Conservation (phyloP, 495 filamentous ascomycete genomes). For the Aspergillus cavernicola region DNA sequence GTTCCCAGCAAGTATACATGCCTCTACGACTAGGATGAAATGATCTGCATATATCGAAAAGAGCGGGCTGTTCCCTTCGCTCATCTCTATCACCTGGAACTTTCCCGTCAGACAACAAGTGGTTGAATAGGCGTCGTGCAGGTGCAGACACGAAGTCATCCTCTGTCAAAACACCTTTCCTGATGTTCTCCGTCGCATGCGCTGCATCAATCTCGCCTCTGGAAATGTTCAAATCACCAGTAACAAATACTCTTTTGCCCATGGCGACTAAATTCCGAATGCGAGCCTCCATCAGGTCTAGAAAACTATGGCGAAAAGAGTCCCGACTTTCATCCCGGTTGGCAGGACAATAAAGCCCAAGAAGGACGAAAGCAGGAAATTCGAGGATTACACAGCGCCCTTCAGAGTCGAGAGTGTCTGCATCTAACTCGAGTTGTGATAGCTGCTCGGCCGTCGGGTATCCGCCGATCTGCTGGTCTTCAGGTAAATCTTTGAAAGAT, state of each 20-base stretch:
- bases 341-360: slow-evolving; percentile 88
- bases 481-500: slow-evolving; percentile 72
- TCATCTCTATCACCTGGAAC: slow-evolving; percentile 68
- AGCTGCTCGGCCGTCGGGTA: slow-evolving; percentile 74
- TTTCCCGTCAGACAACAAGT: slow-evolving; percentile 68
- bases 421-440: slow-evolving; percentile 56
- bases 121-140: slow-evolving; percentile 80
- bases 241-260: slow-evolving; percentile 79
- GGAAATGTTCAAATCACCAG: slow-evolving; percentile 89
- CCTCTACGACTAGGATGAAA: slow-evolving; percentile 75
- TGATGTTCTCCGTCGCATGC: slow-evolving; percentile 61
- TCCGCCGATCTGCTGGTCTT: slow-evolving; percentile 83
- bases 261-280: slow-evolving; percentile 76
- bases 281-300: slow-evolving; percentile 73
- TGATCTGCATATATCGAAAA: slow-evolving; percentile 82
- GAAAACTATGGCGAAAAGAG: slow-evolving; percentile 76
- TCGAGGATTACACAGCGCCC: slow-evolving; percentile 90
- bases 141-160: slow-evolving; percentile 71
- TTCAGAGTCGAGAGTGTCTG: slow-evolving; percentile 76
- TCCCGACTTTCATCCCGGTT: slow-evolving; percentile 81
- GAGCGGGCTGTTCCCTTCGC: slow-evolving; percentile 66
- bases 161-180: slow-evolving; percentile 61
- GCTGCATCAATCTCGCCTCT: slow-evolving; percentile 71
- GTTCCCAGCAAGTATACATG: slow-evolving; percentile 97
- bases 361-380: slow-evolving; percentile 90